phyloP scores from a whole-genome alignment of 805 yeast species.

The Grigorovia humatica region DNA sequence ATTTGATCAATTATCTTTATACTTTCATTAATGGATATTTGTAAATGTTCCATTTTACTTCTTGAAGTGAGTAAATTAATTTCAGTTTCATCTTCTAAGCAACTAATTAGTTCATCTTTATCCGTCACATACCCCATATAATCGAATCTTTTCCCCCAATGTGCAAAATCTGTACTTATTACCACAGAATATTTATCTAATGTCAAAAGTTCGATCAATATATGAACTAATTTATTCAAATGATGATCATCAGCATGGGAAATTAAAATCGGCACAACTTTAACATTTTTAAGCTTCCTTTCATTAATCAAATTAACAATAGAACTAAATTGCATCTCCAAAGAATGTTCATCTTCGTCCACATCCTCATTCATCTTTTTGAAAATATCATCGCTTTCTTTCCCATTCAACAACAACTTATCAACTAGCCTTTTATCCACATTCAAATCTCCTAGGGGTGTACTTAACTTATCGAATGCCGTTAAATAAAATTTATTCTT shows the following conservation, averaged over 20 bases:
- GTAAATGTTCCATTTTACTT: conserved; percentile 20
- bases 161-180: conserved; percentile 81
- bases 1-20: conserved; percentile 62
- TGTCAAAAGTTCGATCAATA: conserved; percentile 46
- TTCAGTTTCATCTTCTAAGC: conserved; percentile 28
- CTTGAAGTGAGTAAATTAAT: conserved; percentile 22
- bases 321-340: conserved; percentile 85
- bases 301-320: conserved; percentile 8
- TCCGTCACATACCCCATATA: conserved; percentile 41
- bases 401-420: conserved; percentile 27
- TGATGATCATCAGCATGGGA: conserved; percentile 45
- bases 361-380: conserved; percentile 43
- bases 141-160: conserved; percentile 72
- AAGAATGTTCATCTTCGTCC: conserved; percentile 83
- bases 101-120: conserved; percentile 17
- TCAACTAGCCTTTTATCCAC: conserved; percentile 47
- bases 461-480: conserved; percentile 46
- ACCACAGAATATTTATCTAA: conserved; percentile 46
- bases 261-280: conserved; percentile 71
- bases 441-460: conserved; percentile 71
- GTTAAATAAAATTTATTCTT: conserved; percentile 47
- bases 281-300: conserved; percentile 27
- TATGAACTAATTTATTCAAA: conserved; percentile 36
- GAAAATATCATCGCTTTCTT: conserved; percentile 28
- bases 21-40: conserved; percentile 51